phyloP scores from a whole-genome alignment of 768 basidiomycete species.

The Russula abietina region DNA sequence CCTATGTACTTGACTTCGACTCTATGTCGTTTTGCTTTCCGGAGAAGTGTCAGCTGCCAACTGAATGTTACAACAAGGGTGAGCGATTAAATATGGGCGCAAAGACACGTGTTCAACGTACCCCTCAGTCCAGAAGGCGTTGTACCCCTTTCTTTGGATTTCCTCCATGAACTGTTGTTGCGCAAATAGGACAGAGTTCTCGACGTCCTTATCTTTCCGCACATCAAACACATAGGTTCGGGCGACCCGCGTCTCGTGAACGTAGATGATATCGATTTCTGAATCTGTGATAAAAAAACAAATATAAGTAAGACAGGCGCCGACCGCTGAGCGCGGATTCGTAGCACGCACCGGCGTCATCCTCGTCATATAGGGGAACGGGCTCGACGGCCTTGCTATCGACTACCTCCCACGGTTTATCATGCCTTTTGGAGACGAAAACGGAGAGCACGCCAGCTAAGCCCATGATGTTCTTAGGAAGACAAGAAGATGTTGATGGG shows the following conservation, averaged over 20 bases:
- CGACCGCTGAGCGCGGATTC: background rate
- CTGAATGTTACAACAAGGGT: constrained; percentile 32
- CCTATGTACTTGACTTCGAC: constrained; percentile 66
- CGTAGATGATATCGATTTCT: constrained; percentile 57
- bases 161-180: constrained; percentile 57
- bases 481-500: constrained; percentile 3
- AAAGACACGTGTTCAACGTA: constrained; percentile 28
- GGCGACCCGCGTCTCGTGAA: constrained; percentile 47
- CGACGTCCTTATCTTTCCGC: constrained; percentile 42
- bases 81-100: background rate
- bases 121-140: constrained; percentile 65
- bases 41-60: constrained; percentile 62
- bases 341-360: constrained; percentile 41
- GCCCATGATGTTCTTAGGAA: constrained; percentile 16
- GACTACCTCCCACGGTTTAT: constrained; percentile 74
- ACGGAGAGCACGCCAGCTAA: constrained; percentile 27
- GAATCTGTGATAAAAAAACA: constrained; percentile 34
- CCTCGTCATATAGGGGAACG: constrained; percentile 55
- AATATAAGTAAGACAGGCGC: background rate
- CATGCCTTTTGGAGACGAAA: constrained; percentile 47
- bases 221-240: constrained; percentile 63
- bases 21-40: constrained; percentile 55
- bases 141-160: constrained; percentile 49
- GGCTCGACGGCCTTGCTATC: constrained; percentile 59
- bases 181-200: constrained; percentile 54